Conservation (phyloP, 164 flowering plant genomes). For the Echeveria elegans region DNA sequence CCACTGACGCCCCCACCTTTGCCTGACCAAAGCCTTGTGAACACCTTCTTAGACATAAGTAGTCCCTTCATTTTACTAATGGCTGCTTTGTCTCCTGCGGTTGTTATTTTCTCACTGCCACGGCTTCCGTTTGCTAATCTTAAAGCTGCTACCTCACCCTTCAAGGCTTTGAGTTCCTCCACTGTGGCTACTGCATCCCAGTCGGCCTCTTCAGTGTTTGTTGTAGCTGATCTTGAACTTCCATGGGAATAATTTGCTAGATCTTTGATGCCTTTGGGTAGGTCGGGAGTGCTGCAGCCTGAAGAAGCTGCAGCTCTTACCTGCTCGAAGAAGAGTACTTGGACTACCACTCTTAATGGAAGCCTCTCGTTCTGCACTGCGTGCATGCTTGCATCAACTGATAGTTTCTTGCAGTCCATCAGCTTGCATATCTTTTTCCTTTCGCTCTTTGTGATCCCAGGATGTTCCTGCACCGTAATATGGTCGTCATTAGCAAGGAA, state of each 20-base stretch:
- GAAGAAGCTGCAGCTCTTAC: constrained; percentile 51
- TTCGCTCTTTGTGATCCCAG: constrained; percentile 71
- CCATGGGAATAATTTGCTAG: constrained; percentile 39
- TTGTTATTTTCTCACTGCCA: constrained; percentile 12
- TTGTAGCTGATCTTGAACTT: constrained; percentile 51
- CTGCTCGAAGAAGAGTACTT: constrained; percentile 95
- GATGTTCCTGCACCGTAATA: constrained; percentile 66
- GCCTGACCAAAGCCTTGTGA: constrained; percentile 46
- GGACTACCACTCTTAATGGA: constrained; percentile 78
- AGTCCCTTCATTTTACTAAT: constrained; percentile 35
- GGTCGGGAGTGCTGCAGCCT: constrained; percentile 48
- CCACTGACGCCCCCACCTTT: constrained; percentile 30
- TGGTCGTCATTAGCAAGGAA: not conserved
- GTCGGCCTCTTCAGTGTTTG: constrained; percentile 56
- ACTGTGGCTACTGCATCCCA: constrained; percentile 54
- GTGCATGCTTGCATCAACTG: constrained; percentile 86
- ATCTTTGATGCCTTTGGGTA: constrained; percentile 38
- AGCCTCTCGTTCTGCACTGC: constrained; percentile 95
- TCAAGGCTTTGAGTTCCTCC: constrained; percentile 53
- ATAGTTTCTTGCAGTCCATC: constrained; percentile 92
- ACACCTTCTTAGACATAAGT: constrained; percentile 47
- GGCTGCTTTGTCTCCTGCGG: constrained; percentile 32
- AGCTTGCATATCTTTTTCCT: constrained; percentile 76
- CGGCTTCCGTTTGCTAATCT: constrained; percentile 24
- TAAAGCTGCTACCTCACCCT: constrained; percentile 48